Base-by-base conservation (phyloP, 1,139 yeast species). In the Scheffersomyces lignicola region DNA sequence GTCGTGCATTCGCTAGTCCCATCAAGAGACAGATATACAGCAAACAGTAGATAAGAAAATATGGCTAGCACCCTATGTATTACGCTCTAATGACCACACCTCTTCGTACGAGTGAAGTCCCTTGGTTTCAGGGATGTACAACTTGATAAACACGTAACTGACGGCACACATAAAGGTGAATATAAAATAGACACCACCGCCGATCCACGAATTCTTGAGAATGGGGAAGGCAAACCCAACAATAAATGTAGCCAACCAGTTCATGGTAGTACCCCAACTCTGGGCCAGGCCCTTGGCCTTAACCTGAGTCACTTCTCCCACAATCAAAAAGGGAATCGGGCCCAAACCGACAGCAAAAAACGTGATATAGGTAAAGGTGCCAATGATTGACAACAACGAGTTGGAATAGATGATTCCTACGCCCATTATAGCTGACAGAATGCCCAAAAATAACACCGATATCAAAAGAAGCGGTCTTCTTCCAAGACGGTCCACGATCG, bases 261-360 rank as follows among this genome's bases (percentile, higher is more conserved):
- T 92, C 66, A 88, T 77, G 9, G 89, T 78, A 0, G 94, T 86
- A 7, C 96, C 97, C 71, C 88, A 83, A 53, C 95, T 83, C 60
- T 92, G 98, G 1, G 97, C 97, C 33, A 80, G 70, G 2, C 90
- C 94, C 39, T 80, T 83, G 3, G 92, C 94, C 37, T 78, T 77
- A 2, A 78, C 68, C 39, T 88, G 95, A 0, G 96, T 83, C 13
- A 90, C 80, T 56, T 92, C 97, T 7, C 95, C 79, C n/a, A 92
- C 83, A 40, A 90, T 62, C 45, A 90, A 64, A 61, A 90, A 90
- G 22, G 98, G 97, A 34, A 92, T 87, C 10, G 98, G 97, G 0
- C 98, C 98, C 42, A 89, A 59, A 0, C 98, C 98, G 31, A 84
- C 64, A 0, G 97, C 97, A 64, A 90, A 92, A 27, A 88, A 77